Conservation (phyloP, 441 rosid species). For the Euphorbia corollata region DNA sequence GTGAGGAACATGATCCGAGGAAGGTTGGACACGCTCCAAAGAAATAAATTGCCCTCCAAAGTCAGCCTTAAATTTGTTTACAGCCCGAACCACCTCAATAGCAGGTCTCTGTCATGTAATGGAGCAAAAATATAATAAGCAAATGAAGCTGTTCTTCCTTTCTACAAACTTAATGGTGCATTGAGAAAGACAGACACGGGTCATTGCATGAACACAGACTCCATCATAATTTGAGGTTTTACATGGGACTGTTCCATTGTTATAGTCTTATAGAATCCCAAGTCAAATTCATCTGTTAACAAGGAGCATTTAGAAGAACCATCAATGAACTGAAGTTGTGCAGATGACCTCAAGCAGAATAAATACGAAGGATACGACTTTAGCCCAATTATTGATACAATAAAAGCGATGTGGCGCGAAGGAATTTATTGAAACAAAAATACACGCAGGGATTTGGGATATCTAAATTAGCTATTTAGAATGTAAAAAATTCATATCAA, state of each 20-base stretch:
- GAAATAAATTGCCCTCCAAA: conserved; percentile 89
- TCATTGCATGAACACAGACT: not conserved
- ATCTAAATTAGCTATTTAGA: not conserved
- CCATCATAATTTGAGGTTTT: not conserved
- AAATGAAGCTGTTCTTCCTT: not conserved
- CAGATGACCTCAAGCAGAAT: not conserved
- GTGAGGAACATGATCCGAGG: conserved; percentile 91
- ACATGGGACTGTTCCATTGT: not conserved
- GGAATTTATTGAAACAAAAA: not conserved
- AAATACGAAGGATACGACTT: not conserved
- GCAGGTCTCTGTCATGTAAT: conserved; percentile 63
- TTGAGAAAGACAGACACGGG: not conserved
- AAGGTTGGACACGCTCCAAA: conserved; percentile 88
- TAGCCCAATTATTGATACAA: not conserved
- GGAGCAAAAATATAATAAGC: not conserved
- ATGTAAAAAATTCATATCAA: not conserved
- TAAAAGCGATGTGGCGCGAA: not conserved
- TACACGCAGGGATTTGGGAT: not conserved
- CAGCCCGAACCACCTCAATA: conserved; percentile 76
- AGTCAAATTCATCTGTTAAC: not conserved
- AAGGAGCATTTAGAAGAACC: not conserved
- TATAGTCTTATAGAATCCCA: too few relatives aligned
- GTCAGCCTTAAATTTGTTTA: conserved; percentile 86
- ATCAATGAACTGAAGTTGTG: not conserved
- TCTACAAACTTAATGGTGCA: not conserved